phyloP scores from a whole-genome alignment of 495 filamentous ascomycete species.

The Neurospora cerealis region DNA sequence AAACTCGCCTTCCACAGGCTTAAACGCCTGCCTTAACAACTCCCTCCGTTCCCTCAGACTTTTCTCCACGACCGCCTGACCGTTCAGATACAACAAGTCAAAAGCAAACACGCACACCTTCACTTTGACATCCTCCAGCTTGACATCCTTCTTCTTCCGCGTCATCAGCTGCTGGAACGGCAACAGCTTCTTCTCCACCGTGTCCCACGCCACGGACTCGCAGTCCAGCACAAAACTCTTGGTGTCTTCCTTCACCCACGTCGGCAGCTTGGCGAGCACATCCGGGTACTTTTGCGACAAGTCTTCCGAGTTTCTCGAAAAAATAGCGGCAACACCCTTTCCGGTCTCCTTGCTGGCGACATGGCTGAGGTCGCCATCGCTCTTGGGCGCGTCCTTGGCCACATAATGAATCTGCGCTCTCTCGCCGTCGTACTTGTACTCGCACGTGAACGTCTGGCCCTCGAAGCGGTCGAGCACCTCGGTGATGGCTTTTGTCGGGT shows the following conservation, averaged over 20 bases:
- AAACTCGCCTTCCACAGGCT: conserved; percentile 77
- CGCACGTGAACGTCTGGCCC: conserved; percentile 89
- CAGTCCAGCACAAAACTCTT: conserved; percentile 95
- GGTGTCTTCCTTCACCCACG: conserved; percentile 82
- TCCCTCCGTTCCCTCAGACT: conserved; percentile 79
- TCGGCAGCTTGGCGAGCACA: conserved; percentile 73
- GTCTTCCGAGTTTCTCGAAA: conserved; percentile 94
- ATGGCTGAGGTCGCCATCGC: conserved; percentile 42
- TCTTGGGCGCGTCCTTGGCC: conserved; percentile 50
- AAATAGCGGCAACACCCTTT: conserved; percentile 73
- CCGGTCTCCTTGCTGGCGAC: conserved; percentile 41
- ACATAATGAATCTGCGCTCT: conserved; percentile 96
- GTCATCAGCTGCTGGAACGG: conserved; percentile 99
- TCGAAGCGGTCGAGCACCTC: conserved; percentile 97
- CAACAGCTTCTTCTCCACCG: conserved; percentile 80
- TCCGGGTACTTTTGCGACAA: conserved; percentile 96
- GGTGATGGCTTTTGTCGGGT: conserved; percentile 97
- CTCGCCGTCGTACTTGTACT: conserved; percentile 98
- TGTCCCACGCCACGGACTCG: conserved; percentile 97
- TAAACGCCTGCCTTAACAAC: conserved; percentile 64
- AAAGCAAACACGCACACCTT: conserved; percentile 98
- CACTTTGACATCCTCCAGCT: conserved; percentile 91
- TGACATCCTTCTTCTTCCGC: conserved; percentile 93
- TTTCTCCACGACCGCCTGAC: conserved; percentile 75
- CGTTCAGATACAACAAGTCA: conserved; percentile 88